Base-by-base conservation (phyloP, 1,284 basidiomycete species). In the Apiotrichum laibachii region DNA sequence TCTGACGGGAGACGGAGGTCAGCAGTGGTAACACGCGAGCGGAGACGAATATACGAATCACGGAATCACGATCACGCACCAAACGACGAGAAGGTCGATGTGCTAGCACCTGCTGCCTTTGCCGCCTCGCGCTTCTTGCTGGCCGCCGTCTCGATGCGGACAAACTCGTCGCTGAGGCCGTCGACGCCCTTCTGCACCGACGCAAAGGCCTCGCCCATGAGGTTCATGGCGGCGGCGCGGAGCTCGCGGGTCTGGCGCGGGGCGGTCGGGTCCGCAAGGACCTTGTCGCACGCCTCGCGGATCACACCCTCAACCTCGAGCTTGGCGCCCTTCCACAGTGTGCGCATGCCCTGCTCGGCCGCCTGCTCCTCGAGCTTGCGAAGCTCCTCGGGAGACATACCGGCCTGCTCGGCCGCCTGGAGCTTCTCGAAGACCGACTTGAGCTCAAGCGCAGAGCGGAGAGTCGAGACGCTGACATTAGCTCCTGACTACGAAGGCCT, bases 371-470 rank as follows among this genome's bases (percentile, higher is more conserved):
- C 96, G 2, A 99, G 81, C 67, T 90, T 87, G 70, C 86, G 85
- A 80, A 89, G 88, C 73, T 94, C 89, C 61, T 96, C 95, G 0
- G 90, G 86, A 5, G 83, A 83, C 55, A 97, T 81, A 1, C 95
- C 96, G 1, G 88, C 85, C 72, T 90, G 88, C 75, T 95, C 93
- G 0, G 92, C 92, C 0, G 86, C 87, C 77, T 95, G 90, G 56
- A 99, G 88, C 74, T 93, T 92, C 70, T 99, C 93, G 66, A 99
- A 99, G 1, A 98, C 92, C 37, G 83, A 82, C 78, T 98, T 98
- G 60, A 99, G 85, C 72, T 96, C 93, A 61, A 96, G 87, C 0
- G 93, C 93, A 34, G 72, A 67, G 22, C 69, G 66, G 5, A 73
- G 56, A 13, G 71, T 75, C 3, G 91, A 93, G 12, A 97, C 90